Evolutionary conservation across 2,329 filamentous ascomycete genomes (phyloP).

Genomic region (Stagonosporopsis tanaceti): DNA sequence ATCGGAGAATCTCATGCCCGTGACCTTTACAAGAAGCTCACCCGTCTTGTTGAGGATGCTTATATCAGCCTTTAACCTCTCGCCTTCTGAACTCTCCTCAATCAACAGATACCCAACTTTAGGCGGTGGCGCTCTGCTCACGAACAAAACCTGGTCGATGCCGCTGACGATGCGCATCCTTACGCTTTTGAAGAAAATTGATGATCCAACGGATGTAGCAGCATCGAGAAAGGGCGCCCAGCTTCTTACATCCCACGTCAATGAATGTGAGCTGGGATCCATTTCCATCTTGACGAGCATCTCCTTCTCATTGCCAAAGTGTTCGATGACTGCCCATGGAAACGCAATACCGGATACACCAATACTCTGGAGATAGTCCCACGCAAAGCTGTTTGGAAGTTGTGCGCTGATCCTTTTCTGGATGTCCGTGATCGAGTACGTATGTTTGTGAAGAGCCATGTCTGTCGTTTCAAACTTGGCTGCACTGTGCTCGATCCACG

Average conservation of each 20-base stretch:
- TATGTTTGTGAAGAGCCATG: conserved; percentile 15
- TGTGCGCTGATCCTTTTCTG: conserved; percentile 38
- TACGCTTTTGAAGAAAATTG: conserved; percentile 50
- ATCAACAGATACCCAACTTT: conserved; percentile 50
- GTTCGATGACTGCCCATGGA: conserved; percentile 53
- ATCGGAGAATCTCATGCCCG: conserved; percentile 51
- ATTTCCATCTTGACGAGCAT: conserved; percentile 54
- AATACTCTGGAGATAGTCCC: conserved; percentile 51
- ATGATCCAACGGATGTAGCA: conserved; percentile 54
- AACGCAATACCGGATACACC: conserved; percentile 54
- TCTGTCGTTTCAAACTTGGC: conserved; percentile 22
- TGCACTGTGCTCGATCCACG: conserved; percentile 49
- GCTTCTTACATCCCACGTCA: conserved; percentile 42
- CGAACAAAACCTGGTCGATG: conserved; percentile 41
- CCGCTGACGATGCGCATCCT: conserved; percentile 50
- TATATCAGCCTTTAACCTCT: conserved; percentile 41
- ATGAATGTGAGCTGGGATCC: conserved; percentile 27
- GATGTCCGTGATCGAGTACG: conserved; percentile 34
- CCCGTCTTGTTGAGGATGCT: conserved; percentile 40
- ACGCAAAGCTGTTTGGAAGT: conserved; percentile 46
- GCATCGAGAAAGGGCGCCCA: conserved; percentile 55
- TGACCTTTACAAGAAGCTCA: conserved; percentile 42
- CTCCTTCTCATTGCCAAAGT: conserved; percentile 50
- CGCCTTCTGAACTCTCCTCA: conserved; percentile 34
- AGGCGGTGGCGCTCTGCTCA: conserved; percentile 30